phyloP scores from a whole-genome alignment of 2,329 filamentous ascomycete species.

The Fusarium sp. region DNA sequence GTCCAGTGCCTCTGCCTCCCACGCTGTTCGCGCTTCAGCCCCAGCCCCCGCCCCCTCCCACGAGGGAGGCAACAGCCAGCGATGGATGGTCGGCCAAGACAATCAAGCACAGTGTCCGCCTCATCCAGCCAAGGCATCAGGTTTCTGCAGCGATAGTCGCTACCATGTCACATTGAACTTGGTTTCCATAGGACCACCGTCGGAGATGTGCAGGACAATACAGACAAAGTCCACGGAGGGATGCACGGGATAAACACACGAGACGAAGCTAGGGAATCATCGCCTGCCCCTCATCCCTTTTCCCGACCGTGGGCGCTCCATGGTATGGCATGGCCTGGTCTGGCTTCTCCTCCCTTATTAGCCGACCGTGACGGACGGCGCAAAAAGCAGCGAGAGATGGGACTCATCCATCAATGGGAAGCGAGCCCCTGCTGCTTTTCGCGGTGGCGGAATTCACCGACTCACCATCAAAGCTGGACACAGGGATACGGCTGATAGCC shows the following conservation, averaged over 20 bases:
- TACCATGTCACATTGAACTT: constrained; percentile 17
- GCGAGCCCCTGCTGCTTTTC: constrained; percentile 25
- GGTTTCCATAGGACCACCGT: constrained; percentile 16
- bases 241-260: background rate
- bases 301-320: background rate
- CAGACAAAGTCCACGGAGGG: background rate
- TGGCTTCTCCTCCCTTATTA: constrained; percentile 20
- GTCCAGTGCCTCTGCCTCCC: too few species aligned
- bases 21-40: too few species aligned
- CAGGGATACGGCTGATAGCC: constrained; percentile 8
- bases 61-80: too few species aligned
- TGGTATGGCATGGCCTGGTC: background rate
- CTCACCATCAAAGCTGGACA: constrained; percentile 20
- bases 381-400: constrained; percentile 29
- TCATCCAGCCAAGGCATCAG: background rate
- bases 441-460: constrained; percentile 33
- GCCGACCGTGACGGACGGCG: constrained; percentile 17
- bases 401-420: constrained; percentile 4
- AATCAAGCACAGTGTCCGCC: background rate
- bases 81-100: constrained; percentile 2
- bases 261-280: background rate
- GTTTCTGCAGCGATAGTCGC: constrained; percentile 12
- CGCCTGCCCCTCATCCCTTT: background rate
- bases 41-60: too few species aligned
- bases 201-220: background rate